phyloP scores from a whole-genome alignment of 139 green algal genomes.

The Marvania coccoides region DNA sequence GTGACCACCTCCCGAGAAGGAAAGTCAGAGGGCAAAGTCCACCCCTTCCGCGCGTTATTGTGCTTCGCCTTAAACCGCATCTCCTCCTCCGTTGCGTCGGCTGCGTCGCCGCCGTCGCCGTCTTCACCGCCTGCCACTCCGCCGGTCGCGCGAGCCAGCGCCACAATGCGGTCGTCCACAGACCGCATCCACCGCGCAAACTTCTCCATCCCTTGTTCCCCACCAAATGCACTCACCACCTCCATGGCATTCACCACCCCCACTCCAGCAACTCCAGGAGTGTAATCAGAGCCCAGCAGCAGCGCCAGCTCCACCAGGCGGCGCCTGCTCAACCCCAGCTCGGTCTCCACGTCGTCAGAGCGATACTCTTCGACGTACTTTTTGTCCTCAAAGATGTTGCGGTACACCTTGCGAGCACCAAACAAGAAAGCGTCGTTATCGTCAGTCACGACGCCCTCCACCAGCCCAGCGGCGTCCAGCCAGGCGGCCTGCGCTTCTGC shows the following conservation, averaged over 20 bases:
- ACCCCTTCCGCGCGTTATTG: slow-evolving; percentile 40
- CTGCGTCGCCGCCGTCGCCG: background rate
- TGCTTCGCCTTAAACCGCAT: slow-evolving; percentile 62
- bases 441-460: slow-evolving; percentile 96
- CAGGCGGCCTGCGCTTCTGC: slow-evolving; percentile 94
- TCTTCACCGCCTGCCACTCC: background rate
- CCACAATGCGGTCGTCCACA: slow-evolving; percentile 26
- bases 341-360: slow-evolving; percentile 58
- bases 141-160: slow-evolving; percentile 11
- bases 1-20: slow-evolving; percentile 52
- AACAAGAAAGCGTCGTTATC: slow-evolving; percentile 99
- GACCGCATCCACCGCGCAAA: slow-evolving; percentile 61
- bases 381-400: slow-evolving; percentile 66
- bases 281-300: slow-evolving; percentile 95
- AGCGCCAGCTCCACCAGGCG: slow-evolving; percentile 74
- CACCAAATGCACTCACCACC: slow-evolving; percentile 73
- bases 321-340: slow-evolving; percentile 73
- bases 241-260: slow-evolving; percentile 97
- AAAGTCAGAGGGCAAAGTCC: slow-evolving; percentile 71
- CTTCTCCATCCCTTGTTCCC: slow-evolving; percentile 30
- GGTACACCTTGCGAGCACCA: slow-evolving; percentile 78
- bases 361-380: slow-evolving; percentile 94
- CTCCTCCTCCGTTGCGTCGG: background rate
- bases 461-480: slow-evolving; percentile 71
- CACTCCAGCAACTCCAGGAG: slow-evolving; percentile 64